These are phyloP conservation scores for Cryoendolithus antarcticus DNA, from an alignment of 2,329 filamentous ascomycete genomes.

Conservation along the genomic window DNA sequence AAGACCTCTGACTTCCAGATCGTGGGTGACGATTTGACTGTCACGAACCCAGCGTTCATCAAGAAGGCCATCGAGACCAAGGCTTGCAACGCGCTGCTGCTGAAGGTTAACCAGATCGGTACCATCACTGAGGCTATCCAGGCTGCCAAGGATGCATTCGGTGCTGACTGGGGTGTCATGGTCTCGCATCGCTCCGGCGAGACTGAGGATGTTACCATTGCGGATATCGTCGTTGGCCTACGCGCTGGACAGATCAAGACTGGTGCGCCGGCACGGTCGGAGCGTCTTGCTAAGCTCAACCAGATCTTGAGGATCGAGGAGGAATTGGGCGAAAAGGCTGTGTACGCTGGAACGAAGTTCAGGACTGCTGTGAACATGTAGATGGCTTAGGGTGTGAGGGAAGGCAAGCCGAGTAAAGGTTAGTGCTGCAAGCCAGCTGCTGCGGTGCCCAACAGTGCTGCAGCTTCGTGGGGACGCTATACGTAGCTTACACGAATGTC, in stretches of 20 bases:
- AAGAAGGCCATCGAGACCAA: conserved; percentile 99
- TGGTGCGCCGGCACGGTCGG: conserved; percentile 86
- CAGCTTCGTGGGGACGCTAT: too few relatives aligned
- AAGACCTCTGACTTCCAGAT: conserved; percentile 98
- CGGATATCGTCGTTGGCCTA: conserved; percentile 94
- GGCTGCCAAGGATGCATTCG: conserved; percentile 96
- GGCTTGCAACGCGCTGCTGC: conserved; percentile 92
- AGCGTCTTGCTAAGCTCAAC: conserved; percentile 99
- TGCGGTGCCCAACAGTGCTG: too few relatives aligned
- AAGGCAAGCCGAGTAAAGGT: too few relatives aligned
- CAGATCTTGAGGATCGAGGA: conserved; percentile 99
- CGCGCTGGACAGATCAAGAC: conserved; percentile 98
- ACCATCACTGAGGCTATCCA: conserved; percentile 98
- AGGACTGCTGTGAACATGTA: conserved; percentile 81
- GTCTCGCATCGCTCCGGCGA: conserved; percentile 98
- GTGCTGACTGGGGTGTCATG: conserved; percentile 96
- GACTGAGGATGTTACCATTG: conserved; percentile 99
- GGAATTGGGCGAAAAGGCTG: conserved; percentile 81
- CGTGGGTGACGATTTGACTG: conserved; percentile 94
- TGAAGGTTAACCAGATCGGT: conserved; percentile 99
- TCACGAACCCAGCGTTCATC: conserved; percentile 97
- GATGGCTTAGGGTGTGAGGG: too few relatives aligned
- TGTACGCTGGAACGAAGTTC: conserved; percentile 91
- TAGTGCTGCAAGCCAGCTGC: too few relatives aligned
- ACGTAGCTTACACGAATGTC: too few relatives aligned